These are phyloP conservation scores for Lachancea nothofagi DNA, from an alignment of 805 yeast genomes.

Conservation along the genomic window DNA sequence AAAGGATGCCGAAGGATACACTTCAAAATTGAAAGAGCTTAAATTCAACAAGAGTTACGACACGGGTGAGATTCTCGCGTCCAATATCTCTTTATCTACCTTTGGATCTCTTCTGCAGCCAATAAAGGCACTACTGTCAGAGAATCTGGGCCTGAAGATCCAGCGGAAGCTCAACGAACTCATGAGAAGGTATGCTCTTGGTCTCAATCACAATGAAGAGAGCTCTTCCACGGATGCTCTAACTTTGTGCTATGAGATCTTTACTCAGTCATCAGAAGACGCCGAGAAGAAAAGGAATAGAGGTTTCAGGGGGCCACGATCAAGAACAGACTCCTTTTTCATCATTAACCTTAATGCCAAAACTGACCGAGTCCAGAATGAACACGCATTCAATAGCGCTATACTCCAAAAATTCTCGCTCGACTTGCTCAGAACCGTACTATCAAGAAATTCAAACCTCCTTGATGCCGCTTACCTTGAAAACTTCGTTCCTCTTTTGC, in stretches of 20 bases:
- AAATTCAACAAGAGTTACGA: slow-evolving; percentile 85
- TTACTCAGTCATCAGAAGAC: slow-evolving; percentile 50
- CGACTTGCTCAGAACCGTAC: slow-evolving; percentile 67
- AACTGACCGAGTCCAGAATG: slow-evolving; percentile 47
- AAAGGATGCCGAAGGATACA: slow-evolving; percentile 90
- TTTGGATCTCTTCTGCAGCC: slow-evolving; percentile 64
- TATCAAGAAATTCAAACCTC: slow-evolving; percentile 57
- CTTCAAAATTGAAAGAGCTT: slow-evolving; percentile 81
- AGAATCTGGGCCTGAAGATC: slow-evolving; percentile 58
- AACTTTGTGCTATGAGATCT: slow-evolving; percentile 68
- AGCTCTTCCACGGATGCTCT: slow-evolving; percentile 53
- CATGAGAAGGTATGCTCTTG: slow-evolving; percentile 69
- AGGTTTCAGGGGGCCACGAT: background rate
- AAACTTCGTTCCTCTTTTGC: slow-evolving; percentile 72
- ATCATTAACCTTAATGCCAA: slow-evolving; percentile 66
- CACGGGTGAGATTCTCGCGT: slow-evolving; percentile 71
- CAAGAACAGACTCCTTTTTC: slow-evolving; percentile 41
- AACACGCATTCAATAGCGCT: slow-evolving; percentile 49
- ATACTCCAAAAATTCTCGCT: slow-evolving; percentile 71
- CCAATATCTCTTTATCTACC: slow-evolving; percentile 50
- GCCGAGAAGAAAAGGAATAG: background rate
- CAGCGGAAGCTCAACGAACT: slow-evolving; percentile 77
- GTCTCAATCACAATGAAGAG: slow-evolving; percentile 66
- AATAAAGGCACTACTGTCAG: slow-evolving; percentile 54
- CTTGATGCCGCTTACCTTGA: slow-evolving; percentile 54